Percentiles rank a stretch among this genome's conserved stretches.
Conservation (phyloP, 1,284 basidiomycete species). For the Coniferiporia sulphurascens region DNA sequence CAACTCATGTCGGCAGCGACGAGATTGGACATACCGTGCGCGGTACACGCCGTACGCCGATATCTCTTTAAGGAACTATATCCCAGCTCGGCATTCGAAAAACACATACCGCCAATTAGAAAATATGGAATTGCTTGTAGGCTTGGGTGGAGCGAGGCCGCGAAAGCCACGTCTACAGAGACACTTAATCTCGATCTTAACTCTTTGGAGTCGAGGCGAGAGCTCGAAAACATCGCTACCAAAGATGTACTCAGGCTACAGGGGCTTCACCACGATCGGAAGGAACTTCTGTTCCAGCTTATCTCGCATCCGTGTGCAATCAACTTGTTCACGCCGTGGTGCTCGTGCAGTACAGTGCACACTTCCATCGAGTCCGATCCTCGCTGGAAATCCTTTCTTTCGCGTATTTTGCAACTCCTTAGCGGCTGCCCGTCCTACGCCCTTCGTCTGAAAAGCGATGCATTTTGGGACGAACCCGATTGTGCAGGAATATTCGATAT, state of each 20-base stretch:
- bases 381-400: background rate
- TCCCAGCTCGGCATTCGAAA: slow-evolving; percentile 32
- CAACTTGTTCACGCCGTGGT: background rate
- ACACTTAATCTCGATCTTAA: slow-evolving; percentile 33
- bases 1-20: slow-evolving; percentile 33
- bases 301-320: background rate
- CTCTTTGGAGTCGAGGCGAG: background rate
- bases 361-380: background rate
- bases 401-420: background rate
- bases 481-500: background rate
- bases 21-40: background rate
- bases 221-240: background rate
- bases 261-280: background rate
- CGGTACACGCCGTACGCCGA: background rate
- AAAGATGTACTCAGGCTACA: background rate
- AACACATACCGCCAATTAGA: slow-evolving; percentile 30
- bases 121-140: slow-evolving; percentile 38
- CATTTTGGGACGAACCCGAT: background rate
- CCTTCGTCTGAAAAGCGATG: background rate
- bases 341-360: background rate
- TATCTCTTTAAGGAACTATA: background rate
- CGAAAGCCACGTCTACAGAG: slow-evolving; percentile 34
- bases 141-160: slow-evolving; percentile 39
- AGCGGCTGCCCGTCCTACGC: background rate
- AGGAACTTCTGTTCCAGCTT: background rate